Base-by-base conservation (phyloP, 331 rosid genomes). In the Acacia pycnantha region DNA sequence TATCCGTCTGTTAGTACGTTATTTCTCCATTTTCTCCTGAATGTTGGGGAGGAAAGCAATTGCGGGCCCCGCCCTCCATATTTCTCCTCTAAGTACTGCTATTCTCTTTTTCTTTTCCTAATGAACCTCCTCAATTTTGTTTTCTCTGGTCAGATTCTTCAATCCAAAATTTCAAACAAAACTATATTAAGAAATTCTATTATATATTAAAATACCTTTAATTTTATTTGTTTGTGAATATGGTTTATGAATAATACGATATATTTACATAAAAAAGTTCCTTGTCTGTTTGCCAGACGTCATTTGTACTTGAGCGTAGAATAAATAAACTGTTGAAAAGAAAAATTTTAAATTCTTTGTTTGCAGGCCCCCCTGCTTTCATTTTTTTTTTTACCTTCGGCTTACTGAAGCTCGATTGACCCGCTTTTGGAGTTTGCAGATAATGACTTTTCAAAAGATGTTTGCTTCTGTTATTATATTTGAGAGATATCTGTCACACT, bases 361-460 rank as follows among this genome's bases (percentile, higher is more conserved):
- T 71, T 50, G 85, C 53, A 70, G 73, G 77, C 4, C 43, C 62
- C 74, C 41, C 6, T 4, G 50, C 65, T 73, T 73, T 81, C 26
- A 8, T 19, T 74, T 81, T 31, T 31, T 31, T 31, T 68, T 21
- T 47, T 0, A 6, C 18, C 8, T 16, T 27, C 13, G 35, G 26
- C n/a, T 53, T 74, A 31, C n/a, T 79, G 26, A 79, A 73, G 82
- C 53, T 82, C 46, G 80, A 79, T 80, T 76, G 85, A 82, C 91
- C 88, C 70, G 69, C 90, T 74, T 69, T 81, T 77, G 85, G 81
- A 76, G 86, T 80, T 79, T 82, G 69, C 29, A 53, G 71, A 91
- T 78, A 79, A 86, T 80, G 92, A 86, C 90, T 78, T 89, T 76
- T 59, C 73, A 71, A 80, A 80, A 82, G 83, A 74, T 76, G 37